Evolutionary conservation across 2,329 filamentous ascomycete genomes (phyloP), one percentile per base, ranked within the genome.

Genomic region (Scedosporium aurantiacum): DNA sequence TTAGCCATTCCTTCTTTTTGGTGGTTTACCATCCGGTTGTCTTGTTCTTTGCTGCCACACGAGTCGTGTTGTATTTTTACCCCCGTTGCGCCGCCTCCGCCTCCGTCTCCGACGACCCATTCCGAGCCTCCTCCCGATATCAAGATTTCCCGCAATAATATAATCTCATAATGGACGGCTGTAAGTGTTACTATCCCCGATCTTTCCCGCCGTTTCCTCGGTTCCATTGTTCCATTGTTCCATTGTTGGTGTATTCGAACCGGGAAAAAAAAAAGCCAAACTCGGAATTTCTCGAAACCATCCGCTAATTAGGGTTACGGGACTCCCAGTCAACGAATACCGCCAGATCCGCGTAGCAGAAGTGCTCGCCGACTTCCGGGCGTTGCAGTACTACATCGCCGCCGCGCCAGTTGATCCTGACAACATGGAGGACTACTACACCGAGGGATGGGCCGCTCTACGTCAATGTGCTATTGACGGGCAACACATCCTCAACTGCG

Each of bases 401-500:
- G 77, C 78, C 8, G 80, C 76, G 6, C 81, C 82, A 12, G 76
- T 76, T 60, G 77, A 83, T n/a, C 82, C 84, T 6, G 67, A 72
- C 3, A 73, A 83, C 70, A 72, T 75, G 62, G 78, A 82, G 60
- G 84, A 87, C 68, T 84, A 85, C 68, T 81, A 83, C 71, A 84
- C 83, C 12, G 82, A 85, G 64, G 84, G 84, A 23, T 87, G 83
- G 82, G 77, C 80, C 4, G 79, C 79, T 16, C 73, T 87, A 59
- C 79, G 84, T 50, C 84, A 87, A 72, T 86, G 83, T 72, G 75
- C 78, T 58, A 68, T 84, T 50, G 84, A 87, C 66, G 84, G 84
- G 5, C 83, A 85, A 68, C 78, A 85, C 71, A 86, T 87, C 65
- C 77, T 87, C 64, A 83, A 86, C 68, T 83, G 81, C 67, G 83